These are phyloP conservation scores for Ceratobasidium sp. DNA, from an alignment of 1,284 basidiomycete genomes.

Conservation along the genomic window DNA sequence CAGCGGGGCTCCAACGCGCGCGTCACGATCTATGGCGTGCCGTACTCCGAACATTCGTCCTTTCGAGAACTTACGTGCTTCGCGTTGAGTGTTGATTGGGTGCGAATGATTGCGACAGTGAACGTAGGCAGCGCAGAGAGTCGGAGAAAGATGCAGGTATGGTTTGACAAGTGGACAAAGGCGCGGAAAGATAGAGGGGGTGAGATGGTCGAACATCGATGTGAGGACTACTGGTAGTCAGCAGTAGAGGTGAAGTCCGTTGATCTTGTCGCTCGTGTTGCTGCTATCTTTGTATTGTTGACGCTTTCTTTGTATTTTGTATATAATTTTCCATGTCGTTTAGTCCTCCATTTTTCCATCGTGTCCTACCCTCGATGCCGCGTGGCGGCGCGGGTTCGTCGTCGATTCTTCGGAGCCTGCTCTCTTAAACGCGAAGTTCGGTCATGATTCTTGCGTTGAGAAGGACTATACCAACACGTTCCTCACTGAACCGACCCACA, in stretches of 20 bases:
- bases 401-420: conserved; percentile 8
- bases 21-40: conserved; percentile 87
- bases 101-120: conserved; percentile 93
- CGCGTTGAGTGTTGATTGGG: conserved; percentile 85
- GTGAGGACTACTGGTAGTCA: conserved; percentile 75
- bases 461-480: too few species aligned
- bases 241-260: background rate
- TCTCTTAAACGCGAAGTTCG: background rate
- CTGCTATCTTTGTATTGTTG: background rate
- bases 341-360: background rate
- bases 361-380: too few species aligned
- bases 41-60: conserved; percentile 84
- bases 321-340: background rate
- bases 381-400: background rate
- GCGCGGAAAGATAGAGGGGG: conserved; percentile 73
- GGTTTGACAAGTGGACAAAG: conserved; percentile 88
- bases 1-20: conserved; percentile 78
- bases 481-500: too few species aligned
- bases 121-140: conserved; percentile 88
- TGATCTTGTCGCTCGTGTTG: conserved; percentile 2
- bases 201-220: conserved; percentile 69
- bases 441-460: background rate
- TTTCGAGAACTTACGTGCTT: conserved; percentile 96
- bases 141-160: conserved; percentile 85
- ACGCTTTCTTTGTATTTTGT: conserved; percentile 1